Base-by-base conservation (phyloP, 805 yeast genomes). In the Candida easanensis region DNA sequence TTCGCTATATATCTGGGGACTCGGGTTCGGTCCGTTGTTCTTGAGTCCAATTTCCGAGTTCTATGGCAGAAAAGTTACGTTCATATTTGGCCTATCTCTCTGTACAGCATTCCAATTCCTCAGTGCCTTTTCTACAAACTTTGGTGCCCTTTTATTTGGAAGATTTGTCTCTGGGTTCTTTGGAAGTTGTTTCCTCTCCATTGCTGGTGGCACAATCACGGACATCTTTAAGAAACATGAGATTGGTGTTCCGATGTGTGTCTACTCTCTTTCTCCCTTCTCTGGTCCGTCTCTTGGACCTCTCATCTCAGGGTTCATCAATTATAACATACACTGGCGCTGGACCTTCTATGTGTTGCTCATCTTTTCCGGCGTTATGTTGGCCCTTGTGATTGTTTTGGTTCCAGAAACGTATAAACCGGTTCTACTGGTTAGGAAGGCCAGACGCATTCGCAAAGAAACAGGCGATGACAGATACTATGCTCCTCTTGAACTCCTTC, bases 131-230 rank as follows among this genome's bases (percentile, higher is more conserved):
- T 72, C 84, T 4, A 68, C 73, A 16, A 82, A 80, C 44, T 75
- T 80, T 25, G 81, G 80, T 8, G 86, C 83, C 26, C 65, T 86
- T 44, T 61, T 83, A 44, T 76, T 83, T 36, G 76, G 82, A 39
- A 74, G 93, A 49, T 77, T 83, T 50, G 63, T 82, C 47, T 78
- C 81, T 11, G 93, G 93, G 1, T 71, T 84, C 35, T 82, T 82
- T 52, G 89, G 89, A 4, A 80, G 88, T 39, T 82, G 86, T 3
- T 84, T 88, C 32, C 66, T 86, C 51, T 78, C 83, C 48, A 82
- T 84, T 25, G 88, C 88, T 9, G 89, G 90, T 27, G 95, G 93
- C 17, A 73, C 85, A 1, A 67, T 86, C 35, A 80, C 88, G 10
- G 95, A 86, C 61, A 69, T 85, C 44, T 86, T 80, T 68, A 67